Evolutionary conservation across 768 basidiomycete genomes (phyloP).

Genomic region (Lyophyllum decastes): DNA sequence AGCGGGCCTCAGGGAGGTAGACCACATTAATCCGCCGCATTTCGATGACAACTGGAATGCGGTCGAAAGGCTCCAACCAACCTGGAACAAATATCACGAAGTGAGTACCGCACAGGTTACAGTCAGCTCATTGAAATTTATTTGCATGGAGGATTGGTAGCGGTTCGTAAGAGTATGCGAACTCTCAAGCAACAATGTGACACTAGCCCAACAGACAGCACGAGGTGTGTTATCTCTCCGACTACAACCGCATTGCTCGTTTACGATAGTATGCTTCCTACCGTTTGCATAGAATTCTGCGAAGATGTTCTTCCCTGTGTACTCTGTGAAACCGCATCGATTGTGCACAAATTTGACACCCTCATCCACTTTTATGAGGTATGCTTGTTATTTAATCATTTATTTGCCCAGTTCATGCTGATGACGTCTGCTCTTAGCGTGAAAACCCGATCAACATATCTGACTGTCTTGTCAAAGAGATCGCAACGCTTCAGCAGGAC

Average conservation of each 20-base stretch:
- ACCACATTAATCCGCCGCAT: background rate
- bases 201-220: background rate
- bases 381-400: too few species aligned
- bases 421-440: background rate
- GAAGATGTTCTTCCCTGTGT: background rate
- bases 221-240: background rate
- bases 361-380: background rate
- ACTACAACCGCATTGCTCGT: too few species aligned
- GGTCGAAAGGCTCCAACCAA: background rate
- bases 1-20: background rate
- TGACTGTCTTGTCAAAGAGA: background rate
- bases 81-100: background rate
- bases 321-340: background rate
- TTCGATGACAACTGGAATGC: background rate
- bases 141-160: background rate
- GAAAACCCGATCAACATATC: background rate
- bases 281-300: background rate
- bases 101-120: background rate
- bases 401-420: background rate
- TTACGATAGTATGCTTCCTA: background rate
- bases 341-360: background rate
- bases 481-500: background rate
- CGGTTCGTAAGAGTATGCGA: background rate
- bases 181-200: background rate
- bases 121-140: background rate